Base-by-base conservation (phyloP, 345 rosid genomes). In the Orychophragmus violaceus region DNA sequence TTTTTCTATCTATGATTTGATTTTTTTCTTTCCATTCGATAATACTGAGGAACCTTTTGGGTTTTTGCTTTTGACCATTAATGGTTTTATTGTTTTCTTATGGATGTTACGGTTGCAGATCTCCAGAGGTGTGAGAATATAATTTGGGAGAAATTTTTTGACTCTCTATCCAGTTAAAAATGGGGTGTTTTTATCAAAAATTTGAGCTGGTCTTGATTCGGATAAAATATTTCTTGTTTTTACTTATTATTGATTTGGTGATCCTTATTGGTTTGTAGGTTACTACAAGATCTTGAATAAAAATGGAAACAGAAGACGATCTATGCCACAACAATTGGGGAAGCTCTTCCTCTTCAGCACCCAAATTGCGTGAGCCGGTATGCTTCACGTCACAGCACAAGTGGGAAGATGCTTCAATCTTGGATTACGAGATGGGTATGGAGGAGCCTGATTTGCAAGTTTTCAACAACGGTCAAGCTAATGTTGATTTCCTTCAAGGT, bases 221-320 rank as follows among this genome's bases (percentile, higher is more conserved):
- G 42, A 69, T n/a, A n/a, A n/a, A n/a, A n/a, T n/a, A n/a, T n/a
- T 50, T 60, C 52, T 64, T 8, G 25, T 8, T 19, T 5, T 60
- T 19, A 11, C 14, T 4, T 59, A 8, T 4, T 24, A 35, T 32
- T 33, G 28, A 42, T 63, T 25, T 18, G 50, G 9, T 62, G 57
- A 42, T 71, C 16, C 30, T 8, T 0, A 6, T 6, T 42, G 27
- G n/a, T 21, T 27, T 62, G 11, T 51, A 69, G 68, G 62, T 23
- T 18, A 24, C 1, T n/a, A 36, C 10, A 37, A 37, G 71, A 65
- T 32, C 56, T 71, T 63, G 44, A 59, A 87, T 23, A 32, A 59
- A 33, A 56, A 92, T 86, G 98, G 91, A 89, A 71, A 74, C 44
- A 16, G 81, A 82, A 59, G 88, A 85, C 1, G 79, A 76, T 62